Conservation (phyloP, 768 basidiomycete species). For the Pleurotus sapidus region DNA sequence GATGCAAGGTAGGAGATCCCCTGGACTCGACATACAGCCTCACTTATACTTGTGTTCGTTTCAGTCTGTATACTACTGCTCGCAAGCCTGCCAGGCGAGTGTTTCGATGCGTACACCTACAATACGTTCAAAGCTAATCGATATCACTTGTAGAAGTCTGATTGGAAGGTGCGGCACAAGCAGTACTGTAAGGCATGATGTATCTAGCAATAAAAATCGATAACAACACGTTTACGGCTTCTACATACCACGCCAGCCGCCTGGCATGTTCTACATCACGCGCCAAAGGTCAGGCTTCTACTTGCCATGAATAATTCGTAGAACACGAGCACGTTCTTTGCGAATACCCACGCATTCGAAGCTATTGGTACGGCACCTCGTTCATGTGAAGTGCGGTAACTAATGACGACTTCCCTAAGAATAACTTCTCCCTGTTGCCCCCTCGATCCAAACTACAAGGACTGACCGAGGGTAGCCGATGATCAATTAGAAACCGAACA, state of each 20-base stretch:
- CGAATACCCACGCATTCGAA: no score
- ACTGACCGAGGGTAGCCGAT: no score
- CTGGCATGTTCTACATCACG: neutral
- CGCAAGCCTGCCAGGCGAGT: constrained; percentile 10
- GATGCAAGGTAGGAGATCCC: constrained; percentile 22
- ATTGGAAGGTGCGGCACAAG: constrained; percentile 11
- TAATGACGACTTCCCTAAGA: no score
- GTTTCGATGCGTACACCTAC: neutral
- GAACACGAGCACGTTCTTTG: no score
- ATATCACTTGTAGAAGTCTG: neutral
- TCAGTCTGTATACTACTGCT: constrained; percentile 11
- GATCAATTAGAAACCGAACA: no score
- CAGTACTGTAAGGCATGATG: neutral
- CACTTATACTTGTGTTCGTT: neutral
- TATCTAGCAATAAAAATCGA: neutral
- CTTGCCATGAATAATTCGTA: no score
- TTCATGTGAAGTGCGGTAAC: no score
- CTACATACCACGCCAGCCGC: neutral
- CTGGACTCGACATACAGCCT: neutral
- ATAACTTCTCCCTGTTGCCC: no score
- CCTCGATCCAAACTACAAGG: no score
- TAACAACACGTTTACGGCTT: no score
- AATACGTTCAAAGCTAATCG: neutral
- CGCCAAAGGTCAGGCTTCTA: no score
- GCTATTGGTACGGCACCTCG: no score